Evolutionary conservation across 2,329 filamentous ascomycete genomes (phyloP), one percentile per base, ranked within the genome.

Genomic region (Apiospora arundinis): DNA sequence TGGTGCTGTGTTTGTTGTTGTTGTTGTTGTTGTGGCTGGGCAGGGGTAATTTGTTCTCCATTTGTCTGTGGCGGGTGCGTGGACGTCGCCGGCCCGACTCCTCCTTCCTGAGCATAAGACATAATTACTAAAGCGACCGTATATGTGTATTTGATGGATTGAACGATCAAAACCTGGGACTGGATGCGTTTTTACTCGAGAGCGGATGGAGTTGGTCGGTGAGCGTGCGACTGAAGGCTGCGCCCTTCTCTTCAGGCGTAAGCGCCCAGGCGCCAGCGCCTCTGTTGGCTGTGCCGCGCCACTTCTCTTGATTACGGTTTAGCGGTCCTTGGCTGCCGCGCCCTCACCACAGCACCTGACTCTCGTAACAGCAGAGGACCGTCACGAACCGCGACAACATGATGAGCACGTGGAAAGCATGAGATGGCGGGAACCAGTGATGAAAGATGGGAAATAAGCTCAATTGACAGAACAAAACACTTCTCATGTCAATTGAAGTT

Each of bases 1-100:
- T 46, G 65, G 21, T 48, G 44, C 9, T 37, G 66, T n/a, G 16
- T 1, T 28, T 42, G 12, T 9, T 37, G 25, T 67, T 44, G 42
- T 66, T 66, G 42, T 66, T 66, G 63, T 44, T n/a, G 63, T n/a
- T 46, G 37, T 68, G 44, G 66, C 66, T 48, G 66, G 48, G 66
- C 66, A 68, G 66, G 37, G 66, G 40, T 16, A 28, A 67, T 48
- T 45, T 12, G 9, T 4, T 32, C 66, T 11, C 28, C 66, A 46
- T 12, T 11, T 40, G 28, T 11, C 40, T 42, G 40, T 21, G 14
- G 9, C 40, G 46, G 46, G 23, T 32, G 44, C 25, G 32, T 23
- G 56, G 28, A n/a, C 16, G 28, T n/a, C 28, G 56, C 56, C 28
- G 32, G 56, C 25, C 7, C 28, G 56, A 40, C 56, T 63, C 32